These are phyloP conservation scores for Puccinia brachypodii DNA, from an alignment of 1,284 basidiomycete genomes.

Conservation along the genomic window DNA sequence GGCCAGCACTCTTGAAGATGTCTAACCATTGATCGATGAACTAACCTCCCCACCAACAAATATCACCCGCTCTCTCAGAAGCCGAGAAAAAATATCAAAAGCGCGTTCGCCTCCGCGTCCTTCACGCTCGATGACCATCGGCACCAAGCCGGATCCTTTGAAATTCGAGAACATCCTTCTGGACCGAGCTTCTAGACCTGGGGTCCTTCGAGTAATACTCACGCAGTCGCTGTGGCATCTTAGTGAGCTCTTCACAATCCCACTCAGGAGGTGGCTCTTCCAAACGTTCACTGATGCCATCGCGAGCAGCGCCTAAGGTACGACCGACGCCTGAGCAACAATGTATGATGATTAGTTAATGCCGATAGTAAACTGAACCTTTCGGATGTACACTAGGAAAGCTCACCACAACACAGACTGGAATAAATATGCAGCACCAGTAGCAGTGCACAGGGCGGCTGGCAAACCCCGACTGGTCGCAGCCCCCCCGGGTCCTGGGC, in stretches of 20 bases:
- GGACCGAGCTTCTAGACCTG: not conserved
- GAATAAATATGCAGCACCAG: no score
- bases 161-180: not conserved
- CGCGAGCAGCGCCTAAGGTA: no score
- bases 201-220: not conserved
- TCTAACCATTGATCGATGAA: conserved; percentile 54
- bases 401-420: no score
- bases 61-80: conserved; percentile 84
- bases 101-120: conserved; percentile 80
- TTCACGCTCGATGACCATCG: conserved; percentile 89
- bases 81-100: conserved; percentile 89
- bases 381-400: no score
- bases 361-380: not conserved
- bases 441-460: no score
- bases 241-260: not conserved
- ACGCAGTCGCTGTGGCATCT: not conserved
- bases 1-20: not conserved
- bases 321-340: no score
- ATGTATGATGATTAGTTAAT: not conserved
- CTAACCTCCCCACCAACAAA: conserved; percentile 84
- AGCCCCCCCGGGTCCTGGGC: not conserved
- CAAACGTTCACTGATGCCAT: not conserved
- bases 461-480: no score
- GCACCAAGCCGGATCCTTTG: conserved; percentile 64
- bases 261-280: not conserved